Evolutionary conservation across 2,329 filamentous ascomycete genomes (phyloP).

Genomic region (Cadophora luteo-olivacea): DNA sequence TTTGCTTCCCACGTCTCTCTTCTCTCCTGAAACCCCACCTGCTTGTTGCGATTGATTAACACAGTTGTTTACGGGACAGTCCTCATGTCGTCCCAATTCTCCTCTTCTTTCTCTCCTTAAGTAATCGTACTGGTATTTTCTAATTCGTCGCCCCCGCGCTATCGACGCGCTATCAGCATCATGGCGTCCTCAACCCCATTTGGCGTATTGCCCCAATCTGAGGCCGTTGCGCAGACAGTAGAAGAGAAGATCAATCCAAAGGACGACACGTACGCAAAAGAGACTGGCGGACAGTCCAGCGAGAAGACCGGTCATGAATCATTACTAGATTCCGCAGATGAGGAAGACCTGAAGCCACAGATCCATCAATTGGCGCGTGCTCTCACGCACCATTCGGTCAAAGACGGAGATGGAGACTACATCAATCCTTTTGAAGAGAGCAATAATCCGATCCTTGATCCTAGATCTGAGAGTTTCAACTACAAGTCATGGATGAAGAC

Average conservation of each 20-base stretch:
- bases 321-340: conserved; percentile 28
- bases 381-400: conserved; percentile 39
- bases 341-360: conserved; percentile 32
- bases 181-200: conserved; percentile 16
- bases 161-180: background rate
- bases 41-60: background rate
- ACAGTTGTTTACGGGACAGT: background rate
- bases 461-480: conserved; percentile 59
- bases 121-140: background rate
- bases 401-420: conserved; percentile 33
- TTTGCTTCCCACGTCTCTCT: background rate
- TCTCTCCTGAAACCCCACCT: conserved; percentile 5
- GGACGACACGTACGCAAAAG: conserved; percentile 2
- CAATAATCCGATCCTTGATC: conserved; percentile 60
- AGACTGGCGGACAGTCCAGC: conserved; percentile 7
- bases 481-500: conserved; percentile 65
- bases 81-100: conserved; percentile 16
- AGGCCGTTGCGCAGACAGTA: conserved; percentile 6
- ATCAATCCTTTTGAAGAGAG: conserved; percentile 59
- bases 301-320: conserved; percentile 25
- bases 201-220: conserved; percentile 8
- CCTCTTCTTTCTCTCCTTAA: conserved; percentile 12
- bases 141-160: conserved; percentile 1
- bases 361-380: conserved; percentile 38
- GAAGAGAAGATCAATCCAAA: conserved; percentile 16